Evolutionary conservation across 2,329 filamentous ascomycete species (phyloP), one percentile per base, ranked within the genome.

Genomic region (Colletotrichum acutatum): DNA sequence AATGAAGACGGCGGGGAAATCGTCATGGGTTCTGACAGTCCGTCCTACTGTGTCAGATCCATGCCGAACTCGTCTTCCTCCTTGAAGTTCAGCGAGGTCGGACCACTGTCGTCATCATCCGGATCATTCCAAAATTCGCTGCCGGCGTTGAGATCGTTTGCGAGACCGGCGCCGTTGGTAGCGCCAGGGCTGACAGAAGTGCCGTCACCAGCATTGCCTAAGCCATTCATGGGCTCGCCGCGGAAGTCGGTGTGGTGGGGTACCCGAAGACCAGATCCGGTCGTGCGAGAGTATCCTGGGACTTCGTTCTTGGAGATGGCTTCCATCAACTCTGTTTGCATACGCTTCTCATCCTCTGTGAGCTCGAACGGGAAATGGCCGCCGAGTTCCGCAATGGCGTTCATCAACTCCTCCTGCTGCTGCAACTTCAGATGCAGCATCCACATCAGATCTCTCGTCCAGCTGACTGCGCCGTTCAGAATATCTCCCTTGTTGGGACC

Each of bases 401-500:
- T 93, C 78, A 93, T 91, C 62, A 98, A 89, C 80, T 98, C 93
- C 75, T 97, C 93, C 82, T 97, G 94, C 80, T 96, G 93, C 80
- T 97, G 92, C 76, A 97, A 89, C 84, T 97, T 97, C 79, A 94
- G 89, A 80, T 98, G 92, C 72, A 98, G 86, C 85, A 97, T 93
- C 97, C 97, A 98, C 95, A 98, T 98, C 65, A 99, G 88, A 84
- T 99, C 97, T 75, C 96, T 91, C 74, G 95, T 98, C 97, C 97
- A 99, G 83, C 95, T 95, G 66, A 98, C 97, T 42, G 96, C 94
- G 34, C 97, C 96, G 79, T 98, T 98, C 78, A 99, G 92, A 72
- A 99, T 98, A 78, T 99, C 97, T 61, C 97, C 97, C 85, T 99
- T 99, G 87, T 98, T 98, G 6, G 97, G 97, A 0, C 97, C 97